These are phyloP conservation scores for Solanum hybrid DNA, from an alignment of 305 asterid species.

Conservation along the genomic window DNA sequence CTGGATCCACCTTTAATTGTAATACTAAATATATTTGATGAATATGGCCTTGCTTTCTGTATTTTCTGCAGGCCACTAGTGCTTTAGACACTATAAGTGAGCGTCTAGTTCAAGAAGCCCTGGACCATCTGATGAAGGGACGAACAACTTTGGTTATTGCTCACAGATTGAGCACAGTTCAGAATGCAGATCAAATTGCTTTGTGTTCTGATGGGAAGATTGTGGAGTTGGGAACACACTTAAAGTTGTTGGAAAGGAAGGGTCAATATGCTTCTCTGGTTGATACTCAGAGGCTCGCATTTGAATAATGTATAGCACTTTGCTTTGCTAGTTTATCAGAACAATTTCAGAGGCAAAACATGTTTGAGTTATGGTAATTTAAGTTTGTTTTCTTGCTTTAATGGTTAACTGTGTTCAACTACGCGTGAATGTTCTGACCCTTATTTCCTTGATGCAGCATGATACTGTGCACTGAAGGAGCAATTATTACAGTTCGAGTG, in stretches of 20 bases:
- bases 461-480: neutral
- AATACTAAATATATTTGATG: neutral
- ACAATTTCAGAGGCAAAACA: neutral
- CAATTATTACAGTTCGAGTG: neutral
- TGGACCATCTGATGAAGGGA: slow-evolving; percentile 86
- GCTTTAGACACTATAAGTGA: slow-evolving; percentile 90
- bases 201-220: slow-evolving; percentile 78
- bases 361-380: neutral
- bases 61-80: slow-evolving; percentile 70
- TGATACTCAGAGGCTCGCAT: slow-evolving; percentile 86
- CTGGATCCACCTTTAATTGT: neutral
- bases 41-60: neutral
- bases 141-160: slow-evolving; percentile 94
- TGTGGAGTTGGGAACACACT: slow-evolving; percentile 81
- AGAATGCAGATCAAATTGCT: slow-evolving; percentile 81
- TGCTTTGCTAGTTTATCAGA: neutral
- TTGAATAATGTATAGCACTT: slow-evolving; percentile 40
- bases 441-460: neutral
- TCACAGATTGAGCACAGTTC: slow-evolving; percentile 94
- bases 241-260: slow-evolving; percentile 53
- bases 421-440: neutral
- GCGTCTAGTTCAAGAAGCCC: slow-evolving; percentile 85
- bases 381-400: neutral
- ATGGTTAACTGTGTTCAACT: neutral
- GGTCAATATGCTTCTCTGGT: slow-evolving; percentile 85